Evolutionary conservation across 2,329 filamentous ascomycete genomes (phyloP).

Genomic region (Phaeomoniella chlamydospora): DNA sequence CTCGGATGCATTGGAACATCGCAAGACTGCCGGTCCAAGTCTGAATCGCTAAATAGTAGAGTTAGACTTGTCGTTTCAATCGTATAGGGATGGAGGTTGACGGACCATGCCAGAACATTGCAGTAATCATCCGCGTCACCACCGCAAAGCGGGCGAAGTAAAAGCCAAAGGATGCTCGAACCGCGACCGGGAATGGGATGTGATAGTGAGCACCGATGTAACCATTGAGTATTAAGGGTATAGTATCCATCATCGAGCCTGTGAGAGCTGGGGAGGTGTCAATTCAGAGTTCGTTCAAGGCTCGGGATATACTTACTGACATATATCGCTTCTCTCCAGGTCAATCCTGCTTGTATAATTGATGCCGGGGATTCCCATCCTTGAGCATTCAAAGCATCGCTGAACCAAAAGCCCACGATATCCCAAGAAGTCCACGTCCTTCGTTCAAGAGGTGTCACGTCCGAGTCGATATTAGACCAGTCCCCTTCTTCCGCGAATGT

Average conservation of each 20-base stretch:
- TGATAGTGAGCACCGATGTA: slow-evolving; percentile 13
- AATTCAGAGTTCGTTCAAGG: background rate
- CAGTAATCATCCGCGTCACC: slow-evolving; percentile 19
- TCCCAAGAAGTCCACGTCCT: slow-evolving; percentile 29
- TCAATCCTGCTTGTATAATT: slow-evolving; percentile 31
- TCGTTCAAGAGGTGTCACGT: slow-evolving; percentile 29
- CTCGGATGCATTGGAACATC: slow-evolving; percentile 17
- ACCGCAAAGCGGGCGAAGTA: slow-evolving; percentile 17
- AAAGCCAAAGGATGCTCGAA: slow-evolving; percentile 19
- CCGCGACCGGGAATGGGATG: slow-evolving; percentile 17
- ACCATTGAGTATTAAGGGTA: slow-evolving; percentile 13
- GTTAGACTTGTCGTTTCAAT: background rate
- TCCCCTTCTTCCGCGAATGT: slow-evolving; percentile 5
- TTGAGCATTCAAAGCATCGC: slow-evolving; percentile 29
- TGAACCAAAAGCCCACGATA: slow-evolving; percentile 30
- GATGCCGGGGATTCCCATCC: slow-evolving; percentile 29
- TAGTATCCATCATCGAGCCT: slow-evolving; percentile 9
- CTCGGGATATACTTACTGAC: slow-evolving; percentile 8
- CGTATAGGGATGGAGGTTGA: no score
- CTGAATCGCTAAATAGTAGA: slow-evolving; percentile 14
- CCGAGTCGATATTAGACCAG: slow-evolving; percentile 30
- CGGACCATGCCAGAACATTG: slow-evolving; percentile 20
- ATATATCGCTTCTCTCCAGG: slow-evolving; percentile 16
- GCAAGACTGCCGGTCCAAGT: slow-evolving; percentile 17
- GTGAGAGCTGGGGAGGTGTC: background rate